phyloP scores from a whole-genome alignment of 2,329 filamentous ascomycete species.

The Fusarium euwallaceae region DNA sequence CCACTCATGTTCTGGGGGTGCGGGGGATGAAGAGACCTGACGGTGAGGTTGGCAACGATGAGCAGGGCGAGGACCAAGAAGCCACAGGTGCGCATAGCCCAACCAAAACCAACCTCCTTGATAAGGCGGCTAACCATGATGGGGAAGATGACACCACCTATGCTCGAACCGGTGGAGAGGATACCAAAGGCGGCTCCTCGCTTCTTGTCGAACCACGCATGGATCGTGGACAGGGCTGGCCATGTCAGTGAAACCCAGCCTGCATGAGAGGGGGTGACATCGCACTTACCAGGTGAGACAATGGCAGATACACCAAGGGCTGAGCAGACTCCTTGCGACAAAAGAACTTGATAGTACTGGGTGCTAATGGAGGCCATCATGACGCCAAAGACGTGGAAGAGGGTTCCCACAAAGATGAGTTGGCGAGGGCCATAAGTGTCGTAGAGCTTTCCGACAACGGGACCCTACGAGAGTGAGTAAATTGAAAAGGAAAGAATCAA shows the following conservation, averaged over 20 bases:
- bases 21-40: conserved; percentile 43
- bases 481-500: not conserved
- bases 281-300: conserved; percentile 48
- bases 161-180: conserved; percentile 51
- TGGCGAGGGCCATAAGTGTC: conserved; percentile 73
- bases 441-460: conserved; percentile 72
- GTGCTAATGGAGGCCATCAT: conserved; percentile 71
- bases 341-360: conserved; percentile 57
- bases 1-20: conserved; percentile 46
- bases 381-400: conserved; percentile 70
- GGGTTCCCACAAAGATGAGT: conserved; percentile 64
- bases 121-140: conserved; percentile 56
- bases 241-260: not conserved
- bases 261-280: not conserved
- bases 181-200: conserved; percentile 54
- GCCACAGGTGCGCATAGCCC: conserved; percentile 55
- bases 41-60: conserved; percentile 49
- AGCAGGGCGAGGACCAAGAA: conserved; percentile 54
- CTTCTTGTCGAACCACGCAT: conserved; percentile 53
- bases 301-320: conserved; percentile 53
- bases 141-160: conserved; percentile 58
- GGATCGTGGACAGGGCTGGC: conserved; percentile 48
- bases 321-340: conserved; percentile 55
- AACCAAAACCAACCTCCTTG: conserved; percentile 52
- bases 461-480: conserved; percentile 55